Base-by-base conservation (phyloP, 164 flowering plant genomes). In the Tetracentron sinense region DNA sequence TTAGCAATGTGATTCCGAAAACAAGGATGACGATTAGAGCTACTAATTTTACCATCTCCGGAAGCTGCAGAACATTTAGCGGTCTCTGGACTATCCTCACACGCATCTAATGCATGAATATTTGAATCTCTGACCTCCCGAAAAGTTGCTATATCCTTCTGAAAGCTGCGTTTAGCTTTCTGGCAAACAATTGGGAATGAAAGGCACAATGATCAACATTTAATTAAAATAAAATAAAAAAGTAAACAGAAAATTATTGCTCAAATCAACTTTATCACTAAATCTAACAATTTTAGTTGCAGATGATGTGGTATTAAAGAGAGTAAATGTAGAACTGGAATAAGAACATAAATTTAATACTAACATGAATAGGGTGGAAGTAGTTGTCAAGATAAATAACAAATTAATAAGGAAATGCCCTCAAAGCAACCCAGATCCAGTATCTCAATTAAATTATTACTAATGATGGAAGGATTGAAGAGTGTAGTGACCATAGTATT, bases 111-210 rank as follows among this genome's bases (percentile, higher is more conserved):
- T 30, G 79, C 82, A 27, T 49, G 69, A 14, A 79, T 71, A 64
- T 72, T 82, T 28, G 88, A 73, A 47, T 82, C 80, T 70, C 83
- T 82, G 35, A 83, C 73, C 73, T 85, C 86, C 49, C 52, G 66
- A 64, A 86, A 71, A 47, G 78, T 72, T 38, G 83, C 86, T 55
- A 91, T 51, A 75, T 94, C 98, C 77, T 90, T 91, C 75, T 90
- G 90, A 82, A 89, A 94, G 75, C 97, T 94, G 48, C 88, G 87
- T 51, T 72, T 81, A 25, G 98, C 98, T 94, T 91, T 91, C 96
- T 93, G 80, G 31, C 15, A 69, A 22, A 60, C 16, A 69, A 14
- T 21, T 55, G 7, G 20, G 25, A 15, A 67, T 38, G 14, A 47
- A 50, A 55, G 48, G 49, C 58, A 60, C 10, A 54, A 53, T 26